A percentile compares a stretch with the other conserved stretches of the same genome.
phyloP scores from a whole-genome alignment of 129 eudicot species.

The Flaveria brownii region DNA sequence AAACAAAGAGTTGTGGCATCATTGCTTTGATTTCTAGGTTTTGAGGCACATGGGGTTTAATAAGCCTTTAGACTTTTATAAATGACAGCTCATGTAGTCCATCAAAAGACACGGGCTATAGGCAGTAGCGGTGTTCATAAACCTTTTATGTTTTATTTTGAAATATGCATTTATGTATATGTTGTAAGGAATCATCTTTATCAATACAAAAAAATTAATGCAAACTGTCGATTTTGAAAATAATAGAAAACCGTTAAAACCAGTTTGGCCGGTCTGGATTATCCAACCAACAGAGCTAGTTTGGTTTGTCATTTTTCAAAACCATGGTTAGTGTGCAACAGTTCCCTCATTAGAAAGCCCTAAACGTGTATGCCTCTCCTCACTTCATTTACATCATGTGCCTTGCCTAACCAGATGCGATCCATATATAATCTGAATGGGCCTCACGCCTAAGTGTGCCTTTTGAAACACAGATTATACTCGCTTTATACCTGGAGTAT shows the following conservation, averaged over 20 bases:
- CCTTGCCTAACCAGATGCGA: neutral
- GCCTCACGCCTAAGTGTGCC: neutral
- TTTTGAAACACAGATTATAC: slow-evolving; percentile 2
- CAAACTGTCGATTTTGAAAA: neutral
- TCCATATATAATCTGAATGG: neutral
- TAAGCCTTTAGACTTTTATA: too few species aligned
- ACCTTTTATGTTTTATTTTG: too few species aligned
- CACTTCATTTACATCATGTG: neutral
- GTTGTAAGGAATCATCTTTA: neutral
- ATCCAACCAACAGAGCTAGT: neutral
- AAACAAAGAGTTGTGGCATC: too few species aligned
- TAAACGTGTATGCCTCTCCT: neutral
- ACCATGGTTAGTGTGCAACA: neutral
- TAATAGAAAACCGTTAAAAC: neutral
- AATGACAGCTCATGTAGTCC: too few species aligned
- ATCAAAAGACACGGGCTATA: too few species aligned
- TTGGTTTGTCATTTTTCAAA: too few species aligned
- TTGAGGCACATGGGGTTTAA: too few species aligned
- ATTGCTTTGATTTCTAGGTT: too few species aligned
- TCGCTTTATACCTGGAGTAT: slow-evolving; percentile 46
- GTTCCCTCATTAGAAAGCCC: neutral
- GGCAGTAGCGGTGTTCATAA: too few species aligned
- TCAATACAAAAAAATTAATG: neutral
- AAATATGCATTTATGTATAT: too few species aligned
- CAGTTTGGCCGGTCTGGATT: neutral